phyloP scores from a whole-genome alignment of 73 alveolate genomes.

The Uronychia setigera region DNA sequence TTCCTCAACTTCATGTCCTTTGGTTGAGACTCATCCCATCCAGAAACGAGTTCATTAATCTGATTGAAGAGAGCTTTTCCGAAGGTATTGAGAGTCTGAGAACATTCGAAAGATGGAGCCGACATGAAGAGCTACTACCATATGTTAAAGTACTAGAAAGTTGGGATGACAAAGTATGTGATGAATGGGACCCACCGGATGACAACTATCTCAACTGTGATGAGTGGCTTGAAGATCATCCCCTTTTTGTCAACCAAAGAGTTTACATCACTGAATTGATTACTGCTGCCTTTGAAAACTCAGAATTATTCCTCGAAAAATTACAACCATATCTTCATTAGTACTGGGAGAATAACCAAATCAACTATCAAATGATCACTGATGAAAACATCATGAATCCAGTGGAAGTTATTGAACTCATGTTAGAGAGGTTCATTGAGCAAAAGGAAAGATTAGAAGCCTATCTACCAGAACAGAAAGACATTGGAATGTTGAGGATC shows the following conservation, averaged over 20 bases:
- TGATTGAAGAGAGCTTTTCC: slow-evolving; percentile 36
- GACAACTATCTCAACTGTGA: slow-evolving; percentile 79
- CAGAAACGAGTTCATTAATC: slow-evolving; percentile 41
- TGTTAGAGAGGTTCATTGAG: slow-evolving; percentile 42
- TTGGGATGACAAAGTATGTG: slow-evolving; percentile 91
- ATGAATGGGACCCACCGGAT: slow-evolving; percentile 93
- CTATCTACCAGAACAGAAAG: slow-evolving; percentile 48
- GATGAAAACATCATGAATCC: slow-evolving; percentile 61
- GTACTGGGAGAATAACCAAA: slow-evolving; percentile 49
- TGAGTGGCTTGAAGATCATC: slow-evolving; percentile 79
- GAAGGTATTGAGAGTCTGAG: slow-evolving; percentile 58
- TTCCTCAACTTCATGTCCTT: slow-evolving; percentile 25
- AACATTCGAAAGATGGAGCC: slow-evolving; percentile 63
- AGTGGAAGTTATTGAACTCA: slow-evolving; percentile 49
- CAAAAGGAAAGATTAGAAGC: slow-evolving; percentile 50
- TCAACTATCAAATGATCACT: slow-evolving; percentile 44
- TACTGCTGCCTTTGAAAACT: slow-evolving; percentile 37
- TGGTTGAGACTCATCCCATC: slow-evolving; percentile 48
- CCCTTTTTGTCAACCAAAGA: slow-evolving; percentile 25
- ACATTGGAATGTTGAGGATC: slow-evolving; percentile 73
- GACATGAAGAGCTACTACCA: slow-evolving; percentile 63
- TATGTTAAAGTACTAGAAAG: slow-evolving; percentile 60
- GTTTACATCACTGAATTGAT: slow-evolving; percentile 18
- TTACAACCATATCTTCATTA: slow-evolving; percentile 50
- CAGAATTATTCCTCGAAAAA: slow-evolving; percentile 14